A percentile compares a stretch with the other conserved stretches of the same genome.
phyloP scores from a whole-genome alignment of 768 basidiomycete genomes.

The Boletus sensibilis region DNA sequence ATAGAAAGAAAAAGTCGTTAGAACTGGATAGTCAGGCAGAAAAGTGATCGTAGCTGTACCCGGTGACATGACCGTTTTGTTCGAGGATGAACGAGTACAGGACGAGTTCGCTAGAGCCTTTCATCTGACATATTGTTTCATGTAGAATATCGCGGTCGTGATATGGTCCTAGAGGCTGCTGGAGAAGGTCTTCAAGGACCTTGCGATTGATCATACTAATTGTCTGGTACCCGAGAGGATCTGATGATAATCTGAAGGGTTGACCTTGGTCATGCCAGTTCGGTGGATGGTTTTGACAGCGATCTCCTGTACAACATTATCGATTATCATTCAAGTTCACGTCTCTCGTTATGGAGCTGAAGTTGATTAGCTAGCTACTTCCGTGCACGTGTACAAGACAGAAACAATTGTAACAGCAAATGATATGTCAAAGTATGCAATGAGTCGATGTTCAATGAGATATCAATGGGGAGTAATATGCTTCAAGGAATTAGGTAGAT shows the following conservation, averaged over 20 bases:
- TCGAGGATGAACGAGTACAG: conserved; percentile 34
- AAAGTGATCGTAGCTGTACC: conserved; percentile 17
- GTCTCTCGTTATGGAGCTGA: not conserved
- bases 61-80: conserved; percentile 22
- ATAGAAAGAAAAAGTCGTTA: not conserved
- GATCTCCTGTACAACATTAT: not conserved
- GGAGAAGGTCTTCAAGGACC: conserved; percentile 25
- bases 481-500: conserved; percentile 28
- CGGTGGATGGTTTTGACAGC: not conserved
- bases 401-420: conserved; percentile 30
- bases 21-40: not conserved
- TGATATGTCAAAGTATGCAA: conserved; percentile 29
- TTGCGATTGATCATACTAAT: conserved; percentile 18
- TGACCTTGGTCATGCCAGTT: not conserved
- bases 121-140: conserved; percentile 17
- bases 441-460: conserved; percentile 27
- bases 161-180: conserved; percentile 32
- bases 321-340: conserved; percentile 1
- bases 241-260: not conserved
- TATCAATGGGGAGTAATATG: conserved; percentile 21
- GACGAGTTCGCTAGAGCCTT: conserved; percentile 12
- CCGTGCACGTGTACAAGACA: conserved; percentile 29
- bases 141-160: conserved; percentile 26
- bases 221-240: not conserved
- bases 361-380: conserved; percentile 25